Evolutionary conservation across 2,329 filamentous ascomycete species (phyloP).

Genomic region (Dichotomopilus funicola): DNA sequence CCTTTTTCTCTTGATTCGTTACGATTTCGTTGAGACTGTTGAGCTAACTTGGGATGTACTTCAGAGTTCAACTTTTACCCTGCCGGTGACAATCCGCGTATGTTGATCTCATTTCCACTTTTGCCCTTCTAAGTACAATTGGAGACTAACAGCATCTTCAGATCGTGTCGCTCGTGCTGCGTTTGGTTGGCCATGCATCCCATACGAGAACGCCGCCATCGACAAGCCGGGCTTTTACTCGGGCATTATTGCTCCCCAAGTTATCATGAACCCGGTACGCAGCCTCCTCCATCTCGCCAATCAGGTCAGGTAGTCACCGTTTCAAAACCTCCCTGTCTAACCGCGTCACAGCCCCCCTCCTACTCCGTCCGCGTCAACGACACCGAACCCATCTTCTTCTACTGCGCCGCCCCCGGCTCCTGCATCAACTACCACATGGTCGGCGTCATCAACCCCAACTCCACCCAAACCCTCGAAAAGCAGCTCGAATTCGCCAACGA

Average conservation of each 20-base stretch:
- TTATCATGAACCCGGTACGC: conserved; percentile 40
- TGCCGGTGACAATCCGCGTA: conserved; percentile 35
- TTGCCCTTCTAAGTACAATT: too few relatives aligned
- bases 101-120: not conserved
- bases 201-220: conserved; percentile 47
- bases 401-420: conserved; percentile 60
- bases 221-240: conserved; percentile 49
- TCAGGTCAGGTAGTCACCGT: too few relatives aligned
- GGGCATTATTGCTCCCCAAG: conserved; percentile 40
- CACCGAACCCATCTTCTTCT: conserved; percentile 60
- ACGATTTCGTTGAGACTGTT: conserved; percentile 9
- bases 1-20: not conserved
- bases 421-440: conserved; percentile 65
- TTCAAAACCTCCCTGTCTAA: not conserved
- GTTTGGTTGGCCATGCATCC: conserved; percentile 55
- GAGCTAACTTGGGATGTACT: not conserved
- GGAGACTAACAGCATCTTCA: not conserved
- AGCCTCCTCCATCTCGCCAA: not conserved
- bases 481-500: conserved; percentile 43
- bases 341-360: conserved; percentile 32
- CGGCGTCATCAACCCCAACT: conserved; percentile 64
- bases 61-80: conserved; percentile 56
- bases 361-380: conserved; percentile 48
- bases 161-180: conserved; percentile 57
- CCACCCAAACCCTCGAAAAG: conserved; percentile 39